Evolutionary conservation across 768 basidiomycete genomes (phyloP).

Genomic region (Mycena galericulata): DNA sequence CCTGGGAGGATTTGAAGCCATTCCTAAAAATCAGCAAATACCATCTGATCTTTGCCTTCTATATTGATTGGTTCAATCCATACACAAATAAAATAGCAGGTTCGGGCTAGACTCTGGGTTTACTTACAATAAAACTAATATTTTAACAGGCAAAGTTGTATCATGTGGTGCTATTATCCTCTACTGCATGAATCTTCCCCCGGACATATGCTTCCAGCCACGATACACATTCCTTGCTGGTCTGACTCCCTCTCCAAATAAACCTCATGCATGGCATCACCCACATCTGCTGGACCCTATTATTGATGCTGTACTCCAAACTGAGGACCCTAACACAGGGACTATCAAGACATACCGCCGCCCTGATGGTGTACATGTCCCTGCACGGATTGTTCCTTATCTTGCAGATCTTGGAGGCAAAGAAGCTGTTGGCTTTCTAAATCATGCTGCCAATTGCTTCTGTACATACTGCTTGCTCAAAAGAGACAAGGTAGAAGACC

Average conservation of each 20-base stretch:
- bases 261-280: neutral
- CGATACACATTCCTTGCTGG: neutral
- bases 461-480: slow-evolving; percentile 34
- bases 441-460: slow-evolving; percentile 24
- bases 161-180: slow-evolving; percentile 8
- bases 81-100: slow-evolving; percentile 48
- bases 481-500: slow-evolving; percentile 1
- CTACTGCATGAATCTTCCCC: slow-evolving; percentile 9
- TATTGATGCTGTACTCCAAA: neutral
- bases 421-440: slow-evolving; percentile 32
- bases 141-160: slow-evolving; percentile 11
- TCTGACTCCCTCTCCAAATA: neutral
- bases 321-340: neutral
- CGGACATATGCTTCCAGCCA: neutral
- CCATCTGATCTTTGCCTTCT: slow-evolving; percentile 43
- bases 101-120: slow-evolving; percentile 8
- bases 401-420: slow-evolving; percentile 27
- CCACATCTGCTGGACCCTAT: neutral
- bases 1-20: slow-evolving; percentile 15
- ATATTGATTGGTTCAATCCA: slow-evolving; percentile 53
- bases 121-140: neutral
- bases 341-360: neutral
- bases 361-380: slow-evolving; percentile 28
- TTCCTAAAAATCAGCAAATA: slow-evolving; percentile 23
- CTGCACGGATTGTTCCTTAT: slow-evolving; percentile 28